These are phyloP conservation scores for Hypsizygus marmoreus DNA, from an alignment of 768 basidiomycete genomes.

Conservation along the genomic window DNA sequence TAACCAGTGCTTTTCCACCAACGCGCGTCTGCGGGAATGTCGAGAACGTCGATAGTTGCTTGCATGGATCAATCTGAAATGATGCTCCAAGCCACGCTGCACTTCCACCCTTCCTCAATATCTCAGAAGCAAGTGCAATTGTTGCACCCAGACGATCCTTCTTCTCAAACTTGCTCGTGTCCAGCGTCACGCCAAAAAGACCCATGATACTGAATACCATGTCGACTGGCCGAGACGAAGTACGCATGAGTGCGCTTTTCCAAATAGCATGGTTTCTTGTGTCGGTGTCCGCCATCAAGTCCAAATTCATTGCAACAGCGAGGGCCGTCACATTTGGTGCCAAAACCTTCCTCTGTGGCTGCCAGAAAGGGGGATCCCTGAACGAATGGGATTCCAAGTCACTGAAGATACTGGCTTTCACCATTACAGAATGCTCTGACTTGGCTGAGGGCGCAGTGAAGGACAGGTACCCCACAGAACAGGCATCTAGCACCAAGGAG, in stretches of 20 bases:
- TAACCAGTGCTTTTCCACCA: neutral
- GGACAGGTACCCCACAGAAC: neutral
- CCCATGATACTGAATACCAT: constrained; percentile 5
- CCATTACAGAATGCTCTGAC: neutral
- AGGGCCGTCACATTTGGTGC: neutral
- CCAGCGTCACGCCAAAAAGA: constrained; percentile 1
- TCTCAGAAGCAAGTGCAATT: constrained; percentile 2
- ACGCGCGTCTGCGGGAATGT: constrained; percentile 1
- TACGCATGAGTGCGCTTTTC: constrained; percentile 1
- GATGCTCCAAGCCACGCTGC: constrained; percentile 1
- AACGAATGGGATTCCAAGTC: neutral
- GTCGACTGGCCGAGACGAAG: constrained; percentile 1
- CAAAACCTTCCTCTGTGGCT: constrained; percentile 1
- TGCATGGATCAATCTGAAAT: neutral
- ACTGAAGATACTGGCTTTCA: constrained; percentile 1
- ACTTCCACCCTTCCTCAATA: constrained; percentile 4
- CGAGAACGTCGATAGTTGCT: constrained; percentile 1
- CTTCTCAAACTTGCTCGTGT: neutral
- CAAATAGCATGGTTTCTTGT: neutral
- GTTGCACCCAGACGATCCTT: constrained; percentile 3
- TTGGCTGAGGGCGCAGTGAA: neutral
- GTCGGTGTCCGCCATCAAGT: no score
- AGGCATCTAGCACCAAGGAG: constrained; percentile 1
- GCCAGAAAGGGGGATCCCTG: no score
- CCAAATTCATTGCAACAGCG: neutral